Evolutionary conservation across 768 basidiomycete species (phyloP), one percentile per base, ranked within the genome.

Genomic region (Leucocoprinus sp.): DNA sequence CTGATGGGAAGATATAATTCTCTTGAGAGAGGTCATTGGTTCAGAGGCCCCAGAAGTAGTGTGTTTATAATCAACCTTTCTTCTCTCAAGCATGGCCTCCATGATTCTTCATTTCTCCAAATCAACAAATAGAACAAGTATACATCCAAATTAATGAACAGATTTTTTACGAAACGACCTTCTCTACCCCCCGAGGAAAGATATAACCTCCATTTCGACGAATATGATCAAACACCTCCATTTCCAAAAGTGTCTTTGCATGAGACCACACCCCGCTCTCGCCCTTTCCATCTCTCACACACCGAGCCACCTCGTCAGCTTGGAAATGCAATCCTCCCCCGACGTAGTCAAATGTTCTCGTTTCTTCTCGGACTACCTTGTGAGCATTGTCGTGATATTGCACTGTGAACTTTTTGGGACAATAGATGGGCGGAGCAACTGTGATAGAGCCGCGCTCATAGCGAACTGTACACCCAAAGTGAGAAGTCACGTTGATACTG

Each of bases 201-300:
- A 59, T 58, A 52, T 85, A 88, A 12, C 68, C 71, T 8, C 85
- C 83, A 55, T 85, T 83, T 45, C 70, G 72, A 43, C 82, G 75
- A 49, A 89, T 89, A 72, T 84, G 78, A 56, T 93, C 92, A 55
- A 95, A 92, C 43, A 91, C 77, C 23, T 78, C 69, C 82, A 92
- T 92, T 51, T 84, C 77, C 50, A 92, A 54, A 54, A 85, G 55
- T 56, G 84, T 91, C 67, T 91, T 90, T 34, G 80, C 76, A 53
- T 83, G 83, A 1, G 80, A 74, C 86, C 89, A 91, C 24, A 78
- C 54, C 3, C 68, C 68, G 55, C 87, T 89, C 63, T 92, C 80
- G 19, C 65, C 64, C 68, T 82, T 86, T 2, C 83, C 83, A 42
- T 82, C 82, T 29, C 78, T 63, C 17, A 90, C 66, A 56, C 84